Base-by-base conservation (phyloP, 768 basidiomycete species). In the Collybia mongolica region DNA sequence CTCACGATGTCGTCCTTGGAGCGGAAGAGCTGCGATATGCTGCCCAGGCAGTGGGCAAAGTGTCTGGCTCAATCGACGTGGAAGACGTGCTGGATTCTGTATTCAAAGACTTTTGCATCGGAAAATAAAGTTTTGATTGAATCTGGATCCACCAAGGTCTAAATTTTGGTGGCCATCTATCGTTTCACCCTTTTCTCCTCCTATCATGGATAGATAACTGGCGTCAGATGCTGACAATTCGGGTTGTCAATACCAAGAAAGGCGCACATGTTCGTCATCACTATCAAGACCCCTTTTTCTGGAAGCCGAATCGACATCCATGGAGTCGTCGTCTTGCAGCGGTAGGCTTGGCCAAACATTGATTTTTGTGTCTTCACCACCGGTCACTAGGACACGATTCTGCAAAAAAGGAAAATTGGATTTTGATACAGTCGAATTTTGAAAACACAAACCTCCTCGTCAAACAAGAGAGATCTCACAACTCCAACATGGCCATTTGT, bases 1-100 rank as follows among this genome's bases (percentile, higher is more conserved):
- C 79, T 1, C 74, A 79, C n/a, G 89, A 93, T 53, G 70, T 94
- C 3, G 91, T 94, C 5, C 63, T 90, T 9, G 91, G 82, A 4
- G 92, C 92, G 0, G 93, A 96, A 64, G 91, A 93, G 61, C 74
- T 96, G 20, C 82, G 93, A 20, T 92, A 93, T 61, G 93, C 92
- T 1, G 84, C 87, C 0, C 79, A 81, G 51, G 85, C 90, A 3
- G 79, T 96, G n/a, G 93, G 90, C 1, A 82, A 83, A 51, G 83
- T 95, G n/a, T 84, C 87, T 1, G 93, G 93, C 3, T 62, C 77
- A 6, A 85, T 96, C 48, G 86, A 85, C 40, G 82, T 86, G 11
- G 93, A 96, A 59, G 91, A 95, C 52, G 74, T 95, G 6, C 65
- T 96, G 18, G 91, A 93, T 51, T 80, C 80, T 17, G 78, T 96